Evolutionary conservation across 2,329 filamentous ascomycete genomes (phyloP), one percentile per base, ranked within the genome.

Genomic region (Pseudocercospora cruenta): DNA sequence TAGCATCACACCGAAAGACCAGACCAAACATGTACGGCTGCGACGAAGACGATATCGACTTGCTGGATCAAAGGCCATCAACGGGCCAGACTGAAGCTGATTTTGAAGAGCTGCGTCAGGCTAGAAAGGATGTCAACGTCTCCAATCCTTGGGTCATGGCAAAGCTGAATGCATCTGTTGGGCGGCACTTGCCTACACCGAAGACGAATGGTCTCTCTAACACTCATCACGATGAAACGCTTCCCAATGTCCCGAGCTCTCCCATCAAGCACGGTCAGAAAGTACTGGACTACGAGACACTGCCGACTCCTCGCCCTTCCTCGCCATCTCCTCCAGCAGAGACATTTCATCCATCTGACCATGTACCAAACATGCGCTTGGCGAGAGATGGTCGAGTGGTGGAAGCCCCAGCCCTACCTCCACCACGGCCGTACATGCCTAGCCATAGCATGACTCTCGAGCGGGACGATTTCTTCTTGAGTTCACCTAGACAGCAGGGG

Each of bases 111-210:
- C 65, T 74, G 24, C 72, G 75, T 33, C 74, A 77, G 45, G 76
- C 71, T 22, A 71, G 67, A 2, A 76, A 70, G 55, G 75, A 78
- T 62, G 70, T 75, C 26, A 73, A 68, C 3, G 62, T 81, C 4
- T 82, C 79, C 1, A 85, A 85, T 66, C 83, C 83, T 1, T 85
- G 82, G 82, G 80, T 80, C 0, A 78, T 83, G 51, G 82, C 83
- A 24, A 83, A 80, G 65, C 79, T 85, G 77, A 83, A 84, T 54
- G 62, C 72, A 0, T 65, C 69, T 22, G 43, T 51, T 22, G 61
- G 65, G 16, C 51, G 53, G 19, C 49, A 60, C 1, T 19, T 60
- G 16, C n/a, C 36, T 12, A n/a, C 47, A 24, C 55, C 47, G 16
- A 24, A 33, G 7, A 49, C 21, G 24, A 9, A 45, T 31, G 21